Percentiles rank a stretch among this genome's conserved stretches.
Conservation (phyloP, 805 yeast genomes). For the Candida boleticola region DNA sequence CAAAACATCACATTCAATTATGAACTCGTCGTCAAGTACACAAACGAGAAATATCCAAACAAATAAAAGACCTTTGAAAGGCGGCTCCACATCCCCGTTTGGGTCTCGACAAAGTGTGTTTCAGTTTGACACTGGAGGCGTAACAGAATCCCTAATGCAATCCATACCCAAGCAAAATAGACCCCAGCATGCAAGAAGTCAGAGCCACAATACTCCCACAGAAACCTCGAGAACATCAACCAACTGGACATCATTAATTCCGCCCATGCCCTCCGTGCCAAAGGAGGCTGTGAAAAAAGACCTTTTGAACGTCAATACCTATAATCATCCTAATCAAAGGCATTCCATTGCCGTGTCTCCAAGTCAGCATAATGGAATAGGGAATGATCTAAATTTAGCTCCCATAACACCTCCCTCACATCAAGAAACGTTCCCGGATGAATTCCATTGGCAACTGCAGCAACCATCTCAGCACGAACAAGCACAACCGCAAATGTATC, state of each 20-base stretch:
- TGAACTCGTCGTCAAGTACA: conserved; percentile 3
- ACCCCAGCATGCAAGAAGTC: conserved; percentile 9
- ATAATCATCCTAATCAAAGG: conserved; percentile 16
- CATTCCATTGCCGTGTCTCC: conserved; percentile 31
- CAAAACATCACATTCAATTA: background rate
- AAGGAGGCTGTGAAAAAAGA: conserved; percentile 12
- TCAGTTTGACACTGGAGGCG: conserved; percentile 4
- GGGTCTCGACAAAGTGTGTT: conserved; percentile 7
- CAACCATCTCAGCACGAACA: conserved; percentile 4
- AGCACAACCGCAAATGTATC: background rate
- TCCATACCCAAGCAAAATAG: conserved; percentile 3
- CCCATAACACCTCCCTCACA: conserved; percentile 1
- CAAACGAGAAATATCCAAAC: conserved; percentile 9
- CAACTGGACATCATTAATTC: conserved; percentile 32
- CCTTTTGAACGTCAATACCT: conserved; percentile 2
- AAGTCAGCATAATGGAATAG: background rate
- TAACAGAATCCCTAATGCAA: conserved; percentile 1
- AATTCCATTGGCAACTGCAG: conserved; percentile 2
- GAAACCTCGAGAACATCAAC: conserved; percentile 7
- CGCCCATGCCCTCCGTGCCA: conserved; percentile 30
- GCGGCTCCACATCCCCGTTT: conserved; percentile 6
- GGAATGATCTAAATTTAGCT: background rate
- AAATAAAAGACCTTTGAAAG: conserved; percentile 8
- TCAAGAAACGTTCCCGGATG: conserved; percentile 1
- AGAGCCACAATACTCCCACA: conserved; percentile 4